Evolutionary conservation across 129 eudicot species (phyloP).

Genomic region (Lactuca saligna): DNA sequence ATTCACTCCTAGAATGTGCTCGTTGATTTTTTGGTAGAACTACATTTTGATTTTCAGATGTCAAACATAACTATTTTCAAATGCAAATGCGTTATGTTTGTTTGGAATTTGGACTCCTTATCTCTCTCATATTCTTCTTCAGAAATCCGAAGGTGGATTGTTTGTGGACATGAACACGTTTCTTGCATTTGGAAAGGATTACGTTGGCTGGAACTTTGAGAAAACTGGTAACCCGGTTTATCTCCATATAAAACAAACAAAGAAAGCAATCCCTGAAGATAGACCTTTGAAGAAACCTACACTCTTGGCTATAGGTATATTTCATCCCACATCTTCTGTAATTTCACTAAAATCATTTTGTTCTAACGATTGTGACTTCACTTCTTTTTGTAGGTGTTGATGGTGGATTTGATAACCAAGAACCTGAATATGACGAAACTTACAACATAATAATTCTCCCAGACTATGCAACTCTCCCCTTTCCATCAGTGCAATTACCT

Average conservation of each 20-base stretch:
- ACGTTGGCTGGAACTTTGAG: conserved; percentile 80
- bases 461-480: conserved; percentile 59
- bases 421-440: conserved; percentile 68
- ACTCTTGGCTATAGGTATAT: conserved; percentile 85
- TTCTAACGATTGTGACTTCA: conserved; percentile 6
- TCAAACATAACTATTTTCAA: neutral
- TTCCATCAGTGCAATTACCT: conserved; percentile 88
- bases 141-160: conserved; percentile 95
- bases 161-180: conserved; percentile 87
- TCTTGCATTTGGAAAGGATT: conserved; percentile 93
- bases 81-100: conserved; percentile 12
- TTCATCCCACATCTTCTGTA: neutral
- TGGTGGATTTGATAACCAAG: conserved; percentile 87
- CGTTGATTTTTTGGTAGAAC: neutral
- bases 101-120: neutral
- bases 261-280: conserved; percentile 79
- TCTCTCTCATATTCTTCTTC: conserved; percentile 17
- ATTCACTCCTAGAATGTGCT: neutral
- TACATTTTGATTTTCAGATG: neutral
- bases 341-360: neutral
- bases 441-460: conserved; percentile 73
- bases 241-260: conserved; percentile 77
- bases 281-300: conserved; percentile 95
- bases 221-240: conserved; percentile 87
- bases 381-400: conserved; percentile 55